These are phyloP conservation scores for Collariella sp. DNA, from an alignment of 495 filamentous ascomycete genomes.

Conservation along the genomic window DNA sequence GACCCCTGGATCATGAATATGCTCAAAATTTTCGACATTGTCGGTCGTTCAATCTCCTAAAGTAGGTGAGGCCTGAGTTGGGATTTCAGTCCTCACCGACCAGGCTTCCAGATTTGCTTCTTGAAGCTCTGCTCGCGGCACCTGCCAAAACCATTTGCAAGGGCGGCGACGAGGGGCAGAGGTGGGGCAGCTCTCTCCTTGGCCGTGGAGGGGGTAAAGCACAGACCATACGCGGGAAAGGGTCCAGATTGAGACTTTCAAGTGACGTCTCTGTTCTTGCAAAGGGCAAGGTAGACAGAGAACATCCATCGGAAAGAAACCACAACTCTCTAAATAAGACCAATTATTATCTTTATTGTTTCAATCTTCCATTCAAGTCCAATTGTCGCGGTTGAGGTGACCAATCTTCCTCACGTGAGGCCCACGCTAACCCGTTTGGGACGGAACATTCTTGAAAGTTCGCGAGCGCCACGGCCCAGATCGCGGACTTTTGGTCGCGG, in stretches of 20 bases:
- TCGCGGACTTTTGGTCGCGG: neutral
- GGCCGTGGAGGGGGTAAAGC: constrained; percentile 23
- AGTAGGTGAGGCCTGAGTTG: neutral
- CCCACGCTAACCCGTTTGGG: constrained; percentile 16
- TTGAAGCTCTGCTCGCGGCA: neutral
- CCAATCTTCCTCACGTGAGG: neutral
- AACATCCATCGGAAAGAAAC: too few relatives aligned
- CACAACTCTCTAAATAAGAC: neutral
- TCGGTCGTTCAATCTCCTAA: too few relatives aligned
- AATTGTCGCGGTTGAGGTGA: too few relatives aligned
- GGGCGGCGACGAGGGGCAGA: constrained; percentile 22
- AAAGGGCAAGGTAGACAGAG: too few relatives aligned
- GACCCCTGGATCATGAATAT: neutral
- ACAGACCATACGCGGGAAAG: constrained; percentile 10
- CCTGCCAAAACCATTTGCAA: neutral
- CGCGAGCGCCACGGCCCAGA: constrained; percentile 12
- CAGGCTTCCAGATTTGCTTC: neutral
- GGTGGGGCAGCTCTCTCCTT: constrained; percentile 20
- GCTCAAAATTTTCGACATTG: neutral
- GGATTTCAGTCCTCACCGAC: neutral
- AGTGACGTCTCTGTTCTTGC: neutral
- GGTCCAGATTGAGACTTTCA: neutral
- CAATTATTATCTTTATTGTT: neutral
- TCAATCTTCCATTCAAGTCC: neutral
- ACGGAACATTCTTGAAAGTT: constrained; percentile 30